Conservation (phyloP, 2,329 filamentous ascomycete genomes). For the Cercospora zeae-maydis region DNA sequence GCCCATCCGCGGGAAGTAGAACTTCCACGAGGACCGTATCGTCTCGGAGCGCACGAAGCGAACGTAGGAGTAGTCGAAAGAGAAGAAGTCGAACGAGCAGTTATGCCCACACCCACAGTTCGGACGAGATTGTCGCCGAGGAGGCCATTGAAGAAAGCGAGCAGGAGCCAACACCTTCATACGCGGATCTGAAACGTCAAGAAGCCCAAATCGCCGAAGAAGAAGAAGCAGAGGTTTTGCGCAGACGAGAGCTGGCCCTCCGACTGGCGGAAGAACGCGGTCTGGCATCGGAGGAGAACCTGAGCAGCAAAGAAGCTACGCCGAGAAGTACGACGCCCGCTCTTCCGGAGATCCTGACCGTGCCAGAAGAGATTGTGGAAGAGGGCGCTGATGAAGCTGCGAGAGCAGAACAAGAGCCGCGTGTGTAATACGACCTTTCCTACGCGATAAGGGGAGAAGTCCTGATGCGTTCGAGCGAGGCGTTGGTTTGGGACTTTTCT, state of each 20-base stretch:
- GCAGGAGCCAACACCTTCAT: conserved; percentile 40
- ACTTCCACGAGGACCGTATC: conserved; percentile 28
- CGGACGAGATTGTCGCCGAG: neutral
- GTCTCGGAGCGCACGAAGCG: conserved; percentile 25
- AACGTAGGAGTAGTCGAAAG: conserved; percentile 16
- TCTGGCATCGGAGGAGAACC: conserved; percentile 33
- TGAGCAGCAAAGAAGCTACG: conserved; percentile 30
- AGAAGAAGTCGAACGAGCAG: conserved; percentile 22
- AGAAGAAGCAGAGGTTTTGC: conserved; percentile 55
- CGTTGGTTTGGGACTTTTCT: neutral
- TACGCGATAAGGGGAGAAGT: neutral
- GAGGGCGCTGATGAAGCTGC: neutral
- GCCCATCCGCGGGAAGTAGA: conserved; percentile 42
- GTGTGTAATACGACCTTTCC: neutral
- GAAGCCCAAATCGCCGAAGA: conserved; percentile 53
- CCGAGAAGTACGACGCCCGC: conserved; percentile 15
- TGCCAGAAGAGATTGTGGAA: neutral
- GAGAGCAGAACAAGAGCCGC: neutral
- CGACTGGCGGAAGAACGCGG: conserved; percentile 55
- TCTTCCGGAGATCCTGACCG: neutral
- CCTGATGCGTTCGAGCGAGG: conserved; percentile 8
- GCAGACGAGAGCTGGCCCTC: conserved; percentile 54
- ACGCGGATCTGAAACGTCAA: conserved; percentile 56
- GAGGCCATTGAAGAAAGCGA: conserved; percentile 28
- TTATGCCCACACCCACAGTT: conserved; percentile 16